These are phyloP conservation scores for Karstenula rhodostoma DNA, from an alignment of 2,329 filamentous ascomycete genomes.

Conservation along the genomic window DNA sequence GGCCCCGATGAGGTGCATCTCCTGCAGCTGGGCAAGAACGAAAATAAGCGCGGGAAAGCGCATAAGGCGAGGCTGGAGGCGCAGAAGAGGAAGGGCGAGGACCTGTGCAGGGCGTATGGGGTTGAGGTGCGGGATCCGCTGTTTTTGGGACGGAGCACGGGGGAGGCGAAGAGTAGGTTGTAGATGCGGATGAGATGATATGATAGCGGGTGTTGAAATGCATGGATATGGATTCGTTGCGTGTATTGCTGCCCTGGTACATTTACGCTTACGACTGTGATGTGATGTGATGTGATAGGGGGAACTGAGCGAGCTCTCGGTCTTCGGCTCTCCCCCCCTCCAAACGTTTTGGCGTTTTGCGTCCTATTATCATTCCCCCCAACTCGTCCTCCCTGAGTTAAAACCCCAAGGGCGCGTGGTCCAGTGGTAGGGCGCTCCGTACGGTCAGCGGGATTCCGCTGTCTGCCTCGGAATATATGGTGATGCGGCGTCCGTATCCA, in stretches of 20 bases:
- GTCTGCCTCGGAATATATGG: too few relatives aligned
- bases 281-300: too few relatives aligned
- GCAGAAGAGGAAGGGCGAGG: slow-evolving; percentile 71
- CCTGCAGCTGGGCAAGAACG: slow-evolving; percentile 80
- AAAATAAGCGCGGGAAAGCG: slow-evolving; percentile 74
- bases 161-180: slow-evolving; percentile 51
- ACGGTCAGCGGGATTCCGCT: too few relatives aligned
- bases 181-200: too few relatives aligned
- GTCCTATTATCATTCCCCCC: too few relatives aligned
- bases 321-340: too few relatives aligned
- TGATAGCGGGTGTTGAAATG: neutral
- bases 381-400: neutral
- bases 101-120: slow-evolving; percentile 70
- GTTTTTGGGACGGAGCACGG: slow-evolving; percentile 52
- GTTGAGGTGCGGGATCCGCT: slow-evolving; percentile 53
- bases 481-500: too few relatives aligned
- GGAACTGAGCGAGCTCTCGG: too few relatives aligned
- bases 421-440: neutral
- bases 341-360: too few relatives aligned
- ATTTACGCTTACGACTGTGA: neutral
- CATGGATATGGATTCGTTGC: neutral
- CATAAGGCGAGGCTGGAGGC: slow-evolving; percentile 68
- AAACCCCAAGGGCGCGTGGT: neutral
- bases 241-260: neutral
- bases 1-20: slow-evolving; percentile 91